phyloP scores from a whole-genome alignment of 768 basidiomycete genomes.

The Naganishia kalamii region DNA sequence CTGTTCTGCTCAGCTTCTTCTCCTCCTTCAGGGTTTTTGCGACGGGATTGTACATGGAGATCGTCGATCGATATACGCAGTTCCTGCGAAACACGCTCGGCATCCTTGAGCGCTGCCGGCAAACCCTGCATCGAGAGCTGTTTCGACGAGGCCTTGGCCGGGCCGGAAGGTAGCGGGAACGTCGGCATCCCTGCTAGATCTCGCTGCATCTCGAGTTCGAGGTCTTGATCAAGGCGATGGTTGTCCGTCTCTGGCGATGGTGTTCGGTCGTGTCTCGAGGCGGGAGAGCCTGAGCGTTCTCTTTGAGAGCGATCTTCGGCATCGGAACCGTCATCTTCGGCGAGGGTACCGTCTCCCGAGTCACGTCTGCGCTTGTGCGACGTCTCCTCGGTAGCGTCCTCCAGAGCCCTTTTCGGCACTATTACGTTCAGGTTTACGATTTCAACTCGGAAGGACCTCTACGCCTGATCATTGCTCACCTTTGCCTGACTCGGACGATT shows the following conservation, averaged over 20 bases:
- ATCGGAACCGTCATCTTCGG: slow-evolving; percentile 16
- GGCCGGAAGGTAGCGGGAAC: slow-evolving; percentile 39
- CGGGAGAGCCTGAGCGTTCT: background rate
- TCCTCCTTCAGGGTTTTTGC: background rate
- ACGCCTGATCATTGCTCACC: slow-evolving; percentile 21
- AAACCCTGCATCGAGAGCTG: slow-evolving; percentile 41
- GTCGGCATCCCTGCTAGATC: slow-evolving; percentile 33
- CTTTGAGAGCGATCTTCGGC: slow-evolving; percentile 6
- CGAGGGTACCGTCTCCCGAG: background rate
- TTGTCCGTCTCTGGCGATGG: slow-evolving; percentile 22
- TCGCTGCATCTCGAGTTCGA: slow-evolving; percentile 3
- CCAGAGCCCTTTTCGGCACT: slow-evolving; percentile 16
- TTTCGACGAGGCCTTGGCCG: slow-evolving; percentile 37
- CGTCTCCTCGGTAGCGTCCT: slow-evolving; percentile 13
- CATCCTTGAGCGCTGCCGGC: slow-evolving; percentile 41
- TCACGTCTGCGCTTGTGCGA: slow-evolving; percentile 14
- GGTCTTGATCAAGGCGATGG: slow-evolving; percentile 3
- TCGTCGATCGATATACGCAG: slow-evolving; percentile 27
- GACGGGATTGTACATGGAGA: slow-evolving; percentile 1
- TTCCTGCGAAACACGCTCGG: slow-evolving; percentile 39
- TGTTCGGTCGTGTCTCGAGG: background rate
- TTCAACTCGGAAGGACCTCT: background rate
- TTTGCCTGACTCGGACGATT: slow-evolving; percentile 23
- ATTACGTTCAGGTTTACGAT: slow-evolving; percentile 10
- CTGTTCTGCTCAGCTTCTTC: slow-evolving; percentile 1